Conservation (phyloP, 1,284 basidiomycete species). For the Ceratobasidium sp. region DNA sequence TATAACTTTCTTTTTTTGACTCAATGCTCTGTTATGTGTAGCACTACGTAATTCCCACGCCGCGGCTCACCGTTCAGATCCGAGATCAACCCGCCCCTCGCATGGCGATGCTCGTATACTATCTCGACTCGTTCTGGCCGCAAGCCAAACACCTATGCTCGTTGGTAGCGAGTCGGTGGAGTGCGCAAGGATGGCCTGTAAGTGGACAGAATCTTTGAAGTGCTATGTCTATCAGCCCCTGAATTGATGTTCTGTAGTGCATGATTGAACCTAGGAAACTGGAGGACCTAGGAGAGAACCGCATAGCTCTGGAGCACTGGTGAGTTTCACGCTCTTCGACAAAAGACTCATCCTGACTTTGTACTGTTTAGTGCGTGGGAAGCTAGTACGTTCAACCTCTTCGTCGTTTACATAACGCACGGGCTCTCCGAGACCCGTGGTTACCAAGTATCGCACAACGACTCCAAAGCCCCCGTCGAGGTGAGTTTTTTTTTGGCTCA, state of each 20-base stretch:
- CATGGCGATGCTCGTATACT: conserved; percentile 33
- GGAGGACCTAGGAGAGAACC: neutral
- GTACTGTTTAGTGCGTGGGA: conserved; percentile 18
- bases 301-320: neutral
- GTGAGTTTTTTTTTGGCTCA: neutral
- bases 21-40: too few species aligned
- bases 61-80: neutral
- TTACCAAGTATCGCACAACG: neutral
- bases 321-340: too few species aligned
- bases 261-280: conserved; percentile 12
- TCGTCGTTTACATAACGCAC: conserved; percentile 30
- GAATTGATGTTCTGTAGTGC: neutral
- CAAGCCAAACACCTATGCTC: conserved; percentile 16
- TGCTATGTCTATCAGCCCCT: too few species aligned
- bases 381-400: neutral
- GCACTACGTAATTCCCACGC: conserved; percentile 19
- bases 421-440: neutral
- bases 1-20: too few species aligned
- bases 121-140: conserved; percentile 36
- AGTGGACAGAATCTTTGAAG: too few species aligned
- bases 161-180: neutral
- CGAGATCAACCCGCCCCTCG: neutral
- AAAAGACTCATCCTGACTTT: too few species aligned
- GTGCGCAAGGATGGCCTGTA: conserved; percentile 7
- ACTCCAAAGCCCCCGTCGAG: neutral